Evolutionary conservation across 768 basidiomycete genomes (phyloP).

Genomic region (Trametes sanguinea): DNA sequence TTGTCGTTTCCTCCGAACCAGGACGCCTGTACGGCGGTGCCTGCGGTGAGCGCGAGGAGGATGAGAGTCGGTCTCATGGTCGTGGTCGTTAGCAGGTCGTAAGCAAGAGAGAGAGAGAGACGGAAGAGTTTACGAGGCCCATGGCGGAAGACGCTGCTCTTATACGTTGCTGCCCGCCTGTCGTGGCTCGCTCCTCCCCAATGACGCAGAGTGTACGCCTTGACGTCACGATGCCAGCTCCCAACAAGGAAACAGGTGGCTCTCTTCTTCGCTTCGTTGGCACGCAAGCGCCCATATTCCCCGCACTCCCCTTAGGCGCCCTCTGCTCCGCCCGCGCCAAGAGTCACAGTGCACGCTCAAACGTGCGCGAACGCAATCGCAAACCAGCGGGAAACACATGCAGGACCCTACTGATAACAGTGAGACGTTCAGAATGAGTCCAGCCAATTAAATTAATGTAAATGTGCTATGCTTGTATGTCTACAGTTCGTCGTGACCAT

Average conservation of each 20-base stretch:
- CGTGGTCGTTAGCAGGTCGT: constrained; percentile 12
- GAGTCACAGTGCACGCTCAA: not conserved
- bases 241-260: not conserved
- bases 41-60: constrained; percentile 35
- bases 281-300: not conserved
- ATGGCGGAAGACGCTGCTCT: not conserved
- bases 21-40: constrained; percentile 33
- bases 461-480: constrained; percentile 8
- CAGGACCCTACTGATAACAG: no score
- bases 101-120: constrained; percentile 6
- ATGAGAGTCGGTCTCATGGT: constrained; percentile 23
- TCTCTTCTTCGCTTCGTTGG: not conserved
- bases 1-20: constrained; percentile 34
- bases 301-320: not conserved
- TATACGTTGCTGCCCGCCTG: constrained; percentile 4
- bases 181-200: constrained; percentile 14
- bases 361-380: not conserved
- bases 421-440: not conserved
- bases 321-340: not conserved
- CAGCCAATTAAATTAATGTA: constrained; percentile 21
- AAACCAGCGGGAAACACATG: not conserved
- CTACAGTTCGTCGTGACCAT: constrained; percentile 30
- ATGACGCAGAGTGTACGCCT: constrained; percentile 12
- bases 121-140: not conserved
- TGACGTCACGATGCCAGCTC: constrained; percentile 6